Percentiles rank a stretch among this genome's conserved stretches.
Evolutionary conservation across 1,284 basidiomycete genomes (phyloP).

Genomic region (Albatrellus sp.): DNA sequence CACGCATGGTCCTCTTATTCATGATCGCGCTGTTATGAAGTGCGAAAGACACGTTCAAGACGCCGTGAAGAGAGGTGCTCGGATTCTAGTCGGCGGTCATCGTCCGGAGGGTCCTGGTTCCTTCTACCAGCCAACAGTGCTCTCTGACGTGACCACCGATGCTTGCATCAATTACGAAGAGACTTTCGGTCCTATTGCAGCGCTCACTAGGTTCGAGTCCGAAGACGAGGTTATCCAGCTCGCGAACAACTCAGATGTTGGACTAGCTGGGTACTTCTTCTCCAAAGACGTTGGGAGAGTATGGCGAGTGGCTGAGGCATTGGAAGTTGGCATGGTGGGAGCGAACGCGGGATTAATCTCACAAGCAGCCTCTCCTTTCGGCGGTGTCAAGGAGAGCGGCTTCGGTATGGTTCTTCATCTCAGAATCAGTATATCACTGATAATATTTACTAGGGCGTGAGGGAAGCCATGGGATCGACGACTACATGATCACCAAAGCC

Average conservation of each 20-base stretch:
- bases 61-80: slow-evolving; percentile 74
- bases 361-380: slow-evolving; percentile 82
- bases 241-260: slow-evolving; percentile 79
- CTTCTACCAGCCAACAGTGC: slow-evolving; percentile 84
- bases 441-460: slow-evolving; percentile 40
- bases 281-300: slow-evolving; percentile 82
- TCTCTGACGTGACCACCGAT: slow-evolving; percentile 71
- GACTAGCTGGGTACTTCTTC: slow-evolving; percentile 91
- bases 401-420: slow-evolving; percentile 30
- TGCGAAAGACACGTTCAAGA: slow-evolving; percentile 81
- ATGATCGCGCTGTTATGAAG: slow-evolving; percentile 78
- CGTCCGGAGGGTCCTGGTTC: slow-evolving; percentile 40
- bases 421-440: not conserved
- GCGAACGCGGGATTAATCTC: slow-evolving; percentile 78
- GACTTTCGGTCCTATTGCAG: slow-evolving; percentile 82
- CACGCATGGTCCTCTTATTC: slow-evolving; percentile 93
- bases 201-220: slow-evolving; percentile 74
- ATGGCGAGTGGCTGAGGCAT: slow-evolving; percentile 94
- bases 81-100: slow-evolving; percentile 81
- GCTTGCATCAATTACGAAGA: slow-evolving; percentile 64
- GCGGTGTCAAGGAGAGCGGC: slow-evolving; percentile 85
- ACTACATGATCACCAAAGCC: slow-evolving; percentile 74
- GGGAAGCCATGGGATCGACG: slow-evolving; percentile 72
- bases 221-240: slow-evolving; percentile 85
- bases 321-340: slow-evolving; percentile 96